phyloP scores from a whole-genome alignment of 1,139 yeast species.

The Suhomyces choctaworum region DNA sequence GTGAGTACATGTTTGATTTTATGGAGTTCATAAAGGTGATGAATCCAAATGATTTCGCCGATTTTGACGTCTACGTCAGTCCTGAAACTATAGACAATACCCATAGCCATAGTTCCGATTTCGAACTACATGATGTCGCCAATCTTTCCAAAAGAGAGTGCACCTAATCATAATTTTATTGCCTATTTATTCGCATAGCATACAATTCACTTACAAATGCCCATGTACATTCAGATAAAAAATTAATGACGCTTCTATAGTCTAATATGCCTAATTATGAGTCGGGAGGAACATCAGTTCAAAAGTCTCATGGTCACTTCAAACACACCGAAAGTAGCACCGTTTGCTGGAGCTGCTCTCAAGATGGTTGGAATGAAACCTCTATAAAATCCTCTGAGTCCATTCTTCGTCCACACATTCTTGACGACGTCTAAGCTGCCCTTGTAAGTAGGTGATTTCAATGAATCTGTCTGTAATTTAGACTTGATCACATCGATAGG shows the following conservation, averaged over 20 bases:
- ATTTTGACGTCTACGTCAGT: too few species aligned
- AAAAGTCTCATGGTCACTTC: conserved; percentile 75
- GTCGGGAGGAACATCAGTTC: neutral
- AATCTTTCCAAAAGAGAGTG: conserved; percentile 10
- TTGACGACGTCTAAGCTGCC: conserved; percentile 56
- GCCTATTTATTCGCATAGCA: too few species aligned
- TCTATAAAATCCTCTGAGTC: conserved; percentile 75
- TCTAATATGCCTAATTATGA: too few species aligned
- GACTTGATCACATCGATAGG: conserved; percentile 88
- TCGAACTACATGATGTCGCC: conserved; percentile 19
- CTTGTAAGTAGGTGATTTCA: conserved; percentile 50
- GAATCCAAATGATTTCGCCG: conserved; percentile 42
- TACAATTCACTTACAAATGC: too few species aligned
- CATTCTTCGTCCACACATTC: conserved; percentile 54
- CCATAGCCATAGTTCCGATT: conserved; percentile 19
- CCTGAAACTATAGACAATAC: too few species aligned
- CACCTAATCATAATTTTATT: too few species aligned
- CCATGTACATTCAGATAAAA: too few species aligned
- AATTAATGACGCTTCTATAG: too few species aligned
- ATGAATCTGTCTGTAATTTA: conserved; percentile 78
- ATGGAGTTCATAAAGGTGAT: conserved; percentile 48
- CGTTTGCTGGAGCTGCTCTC: conserved; percentile 97
- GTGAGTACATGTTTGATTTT: conserved; percentile 52
- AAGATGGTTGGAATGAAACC: conserved; percentile 89
- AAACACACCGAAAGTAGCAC: conserved; percentile 91